Evolutionary conservation across 441 rosid genomes (phyloP), one percentile per base, ranked within the genome.

Genomic region (Brassica balearica): DNA sequence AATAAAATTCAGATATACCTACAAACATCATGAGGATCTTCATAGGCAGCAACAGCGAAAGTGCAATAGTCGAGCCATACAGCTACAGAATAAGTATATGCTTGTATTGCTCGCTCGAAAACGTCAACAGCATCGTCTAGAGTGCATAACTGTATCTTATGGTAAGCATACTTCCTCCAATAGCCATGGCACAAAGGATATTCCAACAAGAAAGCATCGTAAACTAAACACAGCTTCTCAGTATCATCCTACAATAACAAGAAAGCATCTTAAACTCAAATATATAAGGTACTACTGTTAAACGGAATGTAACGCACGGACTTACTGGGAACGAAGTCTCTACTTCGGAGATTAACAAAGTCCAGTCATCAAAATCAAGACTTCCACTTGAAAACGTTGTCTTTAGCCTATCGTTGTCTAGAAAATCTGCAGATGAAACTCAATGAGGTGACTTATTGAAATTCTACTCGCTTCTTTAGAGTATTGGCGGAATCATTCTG

Each of bases 151-250:
- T 86, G 82, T 62, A 82, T 83, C 80, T 83, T 77, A 81, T 88
- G 96, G 81, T 82, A 84, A 73, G 90, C 90, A 82, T 90, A 91
- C 84, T 81, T 95, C 87, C 83, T 89, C 99, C 99, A 93, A 79
- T 89, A 95, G 75, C 94, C 96, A 82, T 87, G 81, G 86, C 98
- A 95, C 81, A 95, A 76, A 5, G 99, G 99, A 79, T 87, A 93
- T 82, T 87, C 86, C 25, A 88, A 83, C 86, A 95, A 81, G 89
- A 95, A 93, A 65, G 93, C 80, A 66, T 90, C 91, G 76, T 93
- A 95, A 59, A 89, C 92, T 77, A 89, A 73, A 80, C 87, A 73
- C 65, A 89, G 74, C 72, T 85, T 89, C 83, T 85, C 85, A 68
- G 82, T 23, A 60, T 89, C 88, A 79, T 90, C 96, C 99, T 95